Conservation (phyloP, 371 early-diverging fungal species). For the Actinomortierella ambigua region DNA sequence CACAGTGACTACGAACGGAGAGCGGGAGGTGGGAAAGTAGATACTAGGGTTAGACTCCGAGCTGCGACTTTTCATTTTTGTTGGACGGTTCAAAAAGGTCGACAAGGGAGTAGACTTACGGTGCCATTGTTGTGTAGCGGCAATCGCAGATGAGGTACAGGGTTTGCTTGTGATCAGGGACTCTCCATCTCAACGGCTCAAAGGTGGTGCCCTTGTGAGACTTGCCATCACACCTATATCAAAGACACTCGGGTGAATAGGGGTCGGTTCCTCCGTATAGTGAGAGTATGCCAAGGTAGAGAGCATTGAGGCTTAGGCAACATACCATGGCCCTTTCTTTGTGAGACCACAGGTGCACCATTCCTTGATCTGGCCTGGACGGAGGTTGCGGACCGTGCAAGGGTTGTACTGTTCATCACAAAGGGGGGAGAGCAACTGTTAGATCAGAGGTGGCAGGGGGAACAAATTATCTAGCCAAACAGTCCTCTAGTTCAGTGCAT, state of each 20-base stretch:
- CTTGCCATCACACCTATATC: conserved; percentile 38
- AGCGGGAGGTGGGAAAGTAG: not conserved
- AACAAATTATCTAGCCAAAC: too few relatives aligned
- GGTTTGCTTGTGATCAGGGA: conserved; percentile 45
- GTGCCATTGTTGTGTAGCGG: conserved; percentile 45
- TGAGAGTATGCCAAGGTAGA: not conserved
- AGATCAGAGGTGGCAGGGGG: too few relatives aligned
- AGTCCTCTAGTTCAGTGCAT: conserved; percentile 1
- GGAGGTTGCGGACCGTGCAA: conserved; percentile 40
- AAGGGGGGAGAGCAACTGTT: not conserved
- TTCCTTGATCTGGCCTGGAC: conserved; percentile 48
- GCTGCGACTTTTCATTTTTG: too few relatives aligned
- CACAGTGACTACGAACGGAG: conserved; percentile 22
- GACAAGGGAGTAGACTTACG: conserved; percentile 9
- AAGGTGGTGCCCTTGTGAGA: conserved; percentile 47
- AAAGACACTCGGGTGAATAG: not conserved
- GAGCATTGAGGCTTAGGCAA: not conserved
- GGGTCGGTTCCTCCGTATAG: not conserved
- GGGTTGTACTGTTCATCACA: conserved; percentile 44
- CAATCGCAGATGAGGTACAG: conserved; percentile 48
- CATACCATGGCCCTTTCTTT: conserved; percentile 48
- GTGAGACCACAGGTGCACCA: conserved; percentile 51
- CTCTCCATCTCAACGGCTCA: conserved; percentile 46
- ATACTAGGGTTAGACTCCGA: not conserved
- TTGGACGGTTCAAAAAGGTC: too few relatives aligned